phyloP scores from a whole-genome alignment of 2,329 filamentous ascomycete genomes.

The Cercospora citrullina region DNA sequence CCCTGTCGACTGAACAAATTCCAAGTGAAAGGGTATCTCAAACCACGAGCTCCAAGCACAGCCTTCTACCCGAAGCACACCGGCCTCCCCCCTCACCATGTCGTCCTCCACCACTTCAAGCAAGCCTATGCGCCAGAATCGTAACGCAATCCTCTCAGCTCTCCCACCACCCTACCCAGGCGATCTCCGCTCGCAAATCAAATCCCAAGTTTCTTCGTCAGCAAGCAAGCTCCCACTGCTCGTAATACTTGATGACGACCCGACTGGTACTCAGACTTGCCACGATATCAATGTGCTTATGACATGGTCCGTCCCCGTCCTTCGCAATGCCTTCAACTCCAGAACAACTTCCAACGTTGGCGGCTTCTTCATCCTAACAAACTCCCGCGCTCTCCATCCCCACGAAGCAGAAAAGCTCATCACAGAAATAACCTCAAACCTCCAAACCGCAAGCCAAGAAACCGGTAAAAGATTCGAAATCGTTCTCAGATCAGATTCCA shows the following conservation, averaged over 20 bases:
- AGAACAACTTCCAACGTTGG: slow-evolving; percentile 19
- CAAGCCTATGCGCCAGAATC: slow-evolving; percentile 6
- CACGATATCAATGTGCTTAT: slow-evolving; percentile 58
- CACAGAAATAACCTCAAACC: slow-evolving; percentile 52
- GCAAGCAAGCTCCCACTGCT: slow-evolving; percentile 12
- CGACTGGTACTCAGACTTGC: slow-evolving; percentile 62
- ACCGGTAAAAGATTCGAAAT: slow-evolving; percentile 52
- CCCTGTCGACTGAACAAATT: not conserved
- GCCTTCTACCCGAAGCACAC: not conserved
- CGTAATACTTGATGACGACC: slow-evolving; percentile 22
- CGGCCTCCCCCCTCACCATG: not conserved
- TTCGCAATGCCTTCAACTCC: slow-evolving; percentile 48
- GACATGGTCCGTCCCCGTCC: slow-evolving; percentile 52
- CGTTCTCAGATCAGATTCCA: slow-evolving; percentile 59
- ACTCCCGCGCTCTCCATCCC: slow-evolving; percentile 58
- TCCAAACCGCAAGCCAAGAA: slow-evolving; percentile 48
- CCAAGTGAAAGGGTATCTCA: not conserved
- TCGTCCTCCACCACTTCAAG: not conserved
- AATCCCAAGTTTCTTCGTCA: slow-evolving; percentile 11
- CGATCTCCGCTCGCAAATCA: slow-evolving; percentile 17
- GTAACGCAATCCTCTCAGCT: slow-evolving; percentile 13
- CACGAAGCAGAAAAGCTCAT: slow-evolving; percentile 52
- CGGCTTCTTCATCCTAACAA: slow-evolving; percentile 63
- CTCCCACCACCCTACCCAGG: slow-evolving; percentile 15
- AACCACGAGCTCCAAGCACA: not conserved